Base-by-base conservation (phyloP, 1,284 basidiomycete species). In the Ceratobasidium sp. region DNA sequence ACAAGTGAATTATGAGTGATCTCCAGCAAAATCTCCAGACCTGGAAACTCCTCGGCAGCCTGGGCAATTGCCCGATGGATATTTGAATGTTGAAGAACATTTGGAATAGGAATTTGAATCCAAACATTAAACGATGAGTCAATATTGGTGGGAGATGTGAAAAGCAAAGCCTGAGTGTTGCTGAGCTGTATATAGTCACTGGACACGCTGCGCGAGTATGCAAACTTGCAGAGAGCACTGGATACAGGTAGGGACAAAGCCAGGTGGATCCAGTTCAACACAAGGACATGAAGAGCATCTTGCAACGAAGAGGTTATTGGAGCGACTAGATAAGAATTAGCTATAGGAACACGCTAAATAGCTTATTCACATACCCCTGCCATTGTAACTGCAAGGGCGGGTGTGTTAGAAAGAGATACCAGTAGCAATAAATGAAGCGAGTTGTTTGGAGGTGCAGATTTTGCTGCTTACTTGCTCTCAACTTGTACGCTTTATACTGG, bases 41-140 rank as follows among this genome's bases (percentile, higher is more conserved):
- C 58, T 26, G 58, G 58, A 14, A 60, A 60, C 58, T 60, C 58
- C 23, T 60, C 41, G 8, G 21, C 26, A 8, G 58, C 58, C 2
- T 45, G 10, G 16, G 36, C 36, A 45, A 60, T 30, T 26, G 58
- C 58, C 3, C 45, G 2, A n/a, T n/a, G 12, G 21, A 60, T 3
- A 14, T 21, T n/a, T 28, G 39, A 60, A 12, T 23, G 21, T 28
- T 43, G 8, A 2, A 60, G 58, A 3, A 45, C 36, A 32, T 60
- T 28, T 43, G 58, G 58, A 23, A 60, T 23, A 26, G 58, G 58
- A 26, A 60, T 8, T 45, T 60, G 58, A 45, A 60, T 36, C 58
- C 58, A 60, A 3, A 60, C 23, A 30, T 45, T 41, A 28, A 60
- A 60, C 14, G 58, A 60, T 3, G 34, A 3, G 8, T 60, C 39